Conservation (phyloP, 129 eudicot species). For the Ambrosia trifida region DNA sequence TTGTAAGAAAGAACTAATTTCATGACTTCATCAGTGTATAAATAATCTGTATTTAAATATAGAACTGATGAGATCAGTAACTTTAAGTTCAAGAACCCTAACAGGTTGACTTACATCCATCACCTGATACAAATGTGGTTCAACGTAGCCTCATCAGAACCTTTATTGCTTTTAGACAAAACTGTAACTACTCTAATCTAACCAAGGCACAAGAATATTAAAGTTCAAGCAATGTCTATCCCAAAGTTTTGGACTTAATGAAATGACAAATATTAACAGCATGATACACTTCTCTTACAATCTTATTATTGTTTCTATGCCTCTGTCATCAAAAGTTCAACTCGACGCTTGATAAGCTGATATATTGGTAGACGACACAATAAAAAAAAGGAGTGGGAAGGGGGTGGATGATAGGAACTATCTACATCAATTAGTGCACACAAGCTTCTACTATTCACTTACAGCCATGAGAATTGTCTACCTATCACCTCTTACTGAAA, state of each 20-base stretch:
- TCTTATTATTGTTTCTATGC: not conserved
- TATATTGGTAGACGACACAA: not conserved
- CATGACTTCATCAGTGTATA: not conserved
- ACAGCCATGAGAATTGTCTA: not conserved
- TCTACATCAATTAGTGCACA: slow-evolving; percentile 6
- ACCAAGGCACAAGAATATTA: slow-evolving; percentile 13
- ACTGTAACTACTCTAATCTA: slow-evolving; percentile 6
- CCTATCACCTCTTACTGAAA: slow-evolving; percentile 9
- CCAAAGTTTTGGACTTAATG: not conserved
- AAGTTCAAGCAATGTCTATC: not conserved
- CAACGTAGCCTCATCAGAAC: slow-evolving; percentile 5
- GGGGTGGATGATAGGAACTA: not conserved
- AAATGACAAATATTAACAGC: not conserved
- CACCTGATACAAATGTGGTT: not conserved
- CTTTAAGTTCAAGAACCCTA: slow-evolving; percentile 1
- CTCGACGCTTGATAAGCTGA: not conserved
- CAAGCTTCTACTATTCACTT: not conserved
- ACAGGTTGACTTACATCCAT: not conserved
- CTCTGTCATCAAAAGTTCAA: not conserved
- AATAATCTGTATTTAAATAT: not conserved
- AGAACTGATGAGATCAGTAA: not conserved
- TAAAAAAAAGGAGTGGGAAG: not conserved
- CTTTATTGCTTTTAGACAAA: slow-evolving; percentile 11
- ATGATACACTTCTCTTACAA: slow-evolving; percentile 6
- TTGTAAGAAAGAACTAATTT: not conserved